Base-by-base conservation (phyloP, 202 grass and related monocot genomes). In the Dendrocalamus latiflorus region DNA sequence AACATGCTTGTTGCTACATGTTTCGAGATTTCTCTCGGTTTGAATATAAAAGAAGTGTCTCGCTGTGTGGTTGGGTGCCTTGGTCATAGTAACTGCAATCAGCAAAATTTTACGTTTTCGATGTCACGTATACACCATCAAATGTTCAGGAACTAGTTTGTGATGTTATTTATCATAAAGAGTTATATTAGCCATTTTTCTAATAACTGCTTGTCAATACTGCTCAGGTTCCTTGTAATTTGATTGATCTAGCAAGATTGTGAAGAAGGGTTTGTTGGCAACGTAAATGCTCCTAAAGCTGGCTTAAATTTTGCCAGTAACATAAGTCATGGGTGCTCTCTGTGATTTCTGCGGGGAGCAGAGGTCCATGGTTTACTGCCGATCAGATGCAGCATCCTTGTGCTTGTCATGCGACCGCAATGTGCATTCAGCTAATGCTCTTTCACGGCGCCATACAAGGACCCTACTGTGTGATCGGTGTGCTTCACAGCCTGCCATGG, bases 281-380 rank as follows among this genome's bases (percentile, higher is more conserved):
- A 44, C 61, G 16, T 25, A 70, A 66, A 30, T 50, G 41, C 8
- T 43, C 25, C 43, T 61, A 34, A 48, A 83, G 24, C 24, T 74
- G 74, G 34, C 57, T 70, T 86, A 15, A 68, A 75, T 55, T 25
- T 70, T 74, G 26, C 55, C 64, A 43, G 30, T 22, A 83, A 38
- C 25, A 64, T 69, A 41, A 59, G 79, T 81, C 81, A 95, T 99
- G 96, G 89, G 80, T 1, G 74, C 79, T 42, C 78, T 87, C 59
- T 98, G 96, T 1, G 89, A 95, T 86, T 95, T 92, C 87, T 98
- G 96, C 4, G 83, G 87, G 69, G 87, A 89, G 72, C 93, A 95
- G 56, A 90, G 90, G 74, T 80, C 93, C 24, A 93, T 98, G 92
- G 87, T 95, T 24, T 95, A 95, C 33, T 98, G 95, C 81, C 90